Evolutionary conservation across 108 stramenopile species (phyloP).

Genomic region (Epithemia pelagica): DNA sequence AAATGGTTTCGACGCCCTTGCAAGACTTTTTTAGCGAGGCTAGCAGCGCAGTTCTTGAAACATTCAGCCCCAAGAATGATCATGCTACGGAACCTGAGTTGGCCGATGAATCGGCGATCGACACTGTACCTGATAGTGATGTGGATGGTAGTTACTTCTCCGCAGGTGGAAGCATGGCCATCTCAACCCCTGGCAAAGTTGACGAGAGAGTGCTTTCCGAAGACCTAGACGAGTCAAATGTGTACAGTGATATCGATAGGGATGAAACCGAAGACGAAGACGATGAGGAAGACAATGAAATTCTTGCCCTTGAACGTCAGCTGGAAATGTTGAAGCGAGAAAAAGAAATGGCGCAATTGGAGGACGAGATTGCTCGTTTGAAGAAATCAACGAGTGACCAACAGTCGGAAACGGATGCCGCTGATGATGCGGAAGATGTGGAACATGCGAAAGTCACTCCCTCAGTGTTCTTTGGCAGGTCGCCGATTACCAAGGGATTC

Average conservation of each 20-base stretch:
- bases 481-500: not conserved
- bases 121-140: not conserved
- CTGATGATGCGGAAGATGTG: not conserved
- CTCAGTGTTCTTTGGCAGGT: not conserved
- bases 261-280: not conserved
- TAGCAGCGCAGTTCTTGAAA: not conserved
- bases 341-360: not conserved
- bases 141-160: not conserved
- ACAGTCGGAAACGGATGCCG: not conserved
- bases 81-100: not conserved
- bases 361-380: not conserved
- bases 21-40: not conserved
- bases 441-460: not conserved
- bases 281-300: not conserved
- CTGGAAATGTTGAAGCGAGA: not conserved
- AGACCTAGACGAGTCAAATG: not conserved
- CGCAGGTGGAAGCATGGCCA: not conserved
- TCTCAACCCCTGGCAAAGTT: not conserved
- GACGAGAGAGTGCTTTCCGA: not conserved
- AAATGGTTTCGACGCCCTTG: not conserved
- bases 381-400: not conserved
- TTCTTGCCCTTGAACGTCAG: not conserved
- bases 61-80: not conserved
- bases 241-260: too few species aligned
- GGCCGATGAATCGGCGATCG: not conserved